Evolutionary conservation across 306 rosid species (phyloP).

Genomic region (Acacia melanoxylon): DNA sequence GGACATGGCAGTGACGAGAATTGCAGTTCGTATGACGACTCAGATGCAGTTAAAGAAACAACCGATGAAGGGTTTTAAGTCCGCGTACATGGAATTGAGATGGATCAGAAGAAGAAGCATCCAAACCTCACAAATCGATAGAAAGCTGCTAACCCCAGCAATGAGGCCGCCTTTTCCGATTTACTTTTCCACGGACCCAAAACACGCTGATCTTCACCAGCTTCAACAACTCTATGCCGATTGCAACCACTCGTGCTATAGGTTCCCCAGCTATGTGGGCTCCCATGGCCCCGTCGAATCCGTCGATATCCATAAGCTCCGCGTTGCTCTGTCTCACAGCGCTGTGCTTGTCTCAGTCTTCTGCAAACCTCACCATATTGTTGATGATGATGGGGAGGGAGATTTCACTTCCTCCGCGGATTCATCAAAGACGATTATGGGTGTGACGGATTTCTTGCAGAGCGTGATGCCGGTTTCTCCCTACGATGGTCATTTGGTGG

Average conservation of each 20-base stretch:
- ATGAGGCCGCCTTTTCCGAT: slow-evolving; percentile 41
- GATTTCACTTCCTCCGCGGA: not conserved
- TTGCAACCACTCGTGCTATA: slow-evolving; percentile 58
- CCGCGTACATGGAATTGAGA: slow-evolving; percentile 50
- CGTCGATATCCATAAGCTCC: slow-evolving; percentile 58
- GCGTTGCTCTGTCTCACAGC: slow-evolving; percentile 71
- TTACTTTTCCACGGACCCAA: slow-evolving; percentile 58
- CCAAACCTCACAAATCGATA: slow-evolving; percentile 9
- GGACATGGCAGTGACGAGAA: slow-evolving; percentile 34
- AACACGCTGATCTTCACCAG: slow-evolving; percentile 50
- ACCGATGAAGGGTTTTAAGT: not conserved
- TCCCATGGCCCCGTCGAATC: slow-evolving; percentile 32
- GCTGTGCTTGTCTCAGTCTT: slow-evolving; percentile 71
- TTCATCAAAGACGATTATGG: slow-evolving; percentile 19
- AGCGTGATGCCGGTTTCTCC: slow-evolving; percentile 56
- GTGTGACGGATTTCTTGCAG: slow-evolving; percentile 43
- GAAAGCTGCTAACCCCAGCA: slow-evolving; percentile 4
- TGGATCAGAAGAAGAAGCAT: slow-evolving; percentile 41
- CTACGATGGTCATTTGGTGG: slow-evolving; percentile 58
- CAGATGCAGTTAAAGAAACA: slow-evolving; percentile 25
- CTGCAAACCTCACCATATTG: slow-evolving; percentile 45
- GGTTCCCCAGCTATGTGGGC: slow-evolving; percentile 39
- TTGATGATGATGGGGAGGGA: not conserved
- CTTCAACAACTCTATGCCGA: slow-evolving; percentile 53
- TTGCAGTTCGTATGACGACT: not conserved